Conservation (phyloP, 2,329 filamentous ascomycete genomes). For the Aureobasidium melanogenum region DNA sequence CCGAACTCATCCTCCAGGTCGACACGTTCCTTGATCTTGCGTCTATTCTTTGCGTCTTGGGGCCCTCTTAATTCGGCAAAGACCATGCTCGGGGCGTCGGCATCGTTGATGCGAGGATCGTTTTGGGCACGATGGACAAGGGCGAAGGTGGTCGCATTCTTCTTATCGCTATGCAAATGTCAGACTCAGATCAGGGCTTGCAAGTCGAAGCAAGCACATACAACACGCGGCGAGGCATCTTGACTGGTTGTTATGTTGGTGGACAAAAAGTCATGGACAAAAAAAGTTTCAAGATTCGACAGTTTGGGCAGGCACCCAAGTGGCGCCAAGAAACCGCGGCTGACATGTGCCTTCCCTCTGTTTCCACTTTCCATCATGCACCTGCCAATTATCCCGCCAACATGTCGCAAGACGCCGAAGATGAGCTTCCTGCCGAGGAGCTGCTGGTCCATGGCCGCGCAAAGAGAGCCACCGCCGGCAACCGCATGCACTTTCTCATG, state of each 20-base stretch:
- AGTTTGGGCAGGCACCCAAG: not conserved
- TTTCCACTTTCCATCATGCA: not conserved
- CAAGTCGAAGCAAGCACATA: conserved; percentile 32
- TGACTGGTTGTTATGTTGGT: conserved; percentile 25
- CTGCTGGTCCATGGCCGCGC: conserved; percentile 59
- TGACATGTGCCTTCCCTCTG: not conserved
- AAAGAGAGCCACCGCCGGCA: conserved; percentile 74
- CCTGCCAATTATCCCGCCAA: not conserved
- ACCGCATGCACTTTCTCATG: conserved; percentile 70
- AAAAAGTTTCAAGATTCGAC: not conserved
- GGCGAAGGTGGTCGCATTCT: conserved; percentile 79
- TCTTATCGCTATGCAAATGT: conserved; percentile 52
- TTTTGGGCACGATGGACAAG: conserved; percentile 95
- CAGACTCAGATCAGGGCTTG: not conserved
- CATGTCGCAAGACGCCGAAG: conserved; percentile 14
- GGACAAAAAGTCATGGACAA: not conserved
- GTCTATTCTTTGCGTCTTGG: conserved; percentile 19
- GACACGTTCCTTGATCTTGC: conserved; percentile 40
- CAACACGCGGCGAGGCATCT: conserved; percentile 67
- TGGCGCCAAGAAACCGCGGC: not conserved
- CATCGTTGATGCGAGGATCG: conserved; percentile 93
- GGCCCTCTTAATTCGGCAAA: conserved; percentile 53
- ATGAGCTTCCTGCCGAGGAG: not conserved
- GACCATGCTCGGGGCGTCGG: conserved; percentile 79
- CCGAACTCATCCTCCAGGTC: conserved; percentile 73